Conservation (phyloP, 1,139 yeast species). For the Kurtzmaniella quercitrusa region DNA sequence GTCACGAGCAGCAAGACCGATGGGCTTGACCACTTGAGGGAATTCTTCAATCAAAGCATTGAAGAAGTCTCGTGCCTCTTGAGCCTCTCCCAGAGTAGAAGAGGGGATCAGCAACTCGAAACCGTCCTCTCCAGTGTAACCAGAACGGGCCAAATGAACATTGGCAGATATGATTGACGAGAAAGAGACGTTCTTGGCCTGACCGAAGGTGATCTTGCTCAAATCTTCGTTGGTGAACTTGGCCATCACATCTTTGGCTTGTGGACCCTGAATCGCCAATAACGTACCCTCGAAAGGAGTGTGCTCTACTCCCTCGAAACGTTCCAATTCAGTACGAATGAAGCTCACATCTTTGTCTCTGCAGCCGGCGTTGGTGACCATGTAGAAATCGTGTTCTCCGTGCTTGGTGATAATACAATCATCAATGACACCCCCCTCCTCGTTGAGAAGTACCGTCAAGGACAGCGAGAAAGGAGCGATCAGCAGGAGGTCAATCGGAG, state of each 20-base stretch:
- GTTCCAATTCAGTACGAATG: slow-evolving; percentile 47
- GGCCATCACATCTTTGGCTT: slow-evolving; percentile 62
- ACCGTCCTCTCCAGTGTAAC: slow-evolving; percentile 98
- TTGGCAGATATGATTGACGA: slow-evolving; percentile 33
- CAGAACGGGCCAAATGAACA: slow-evolving; percentile 84
- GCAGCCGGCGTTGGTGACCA: slow-evolving; percentile 98
- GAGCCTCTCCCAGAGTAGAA: slow-evolving; percentile 35
- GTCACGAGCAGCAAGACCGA: slow-evolving; percentile 96
- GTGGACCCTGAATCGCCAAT: slow-evolving; percentile 90
- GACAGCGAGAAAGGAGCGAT: slow-evolving; percentile 62
- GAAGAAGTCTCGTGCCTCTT: slow-evolving; percentile 56
- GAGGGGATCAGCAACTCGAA: slow-evolving; percentile 84
- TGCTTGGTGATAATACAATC: slow-evolving; percentile 90
- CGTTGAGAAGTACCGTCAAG: slow-evolving; percentile 72
- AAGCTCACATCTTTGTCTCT: slow-evolving; percentile 73
- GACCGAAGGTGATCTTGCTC: slow-evolving; percentile 67
- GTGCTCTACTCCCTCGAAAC: slow-evolving; percentile 49
- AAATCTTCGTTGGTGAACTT: slow-evolving; percentile 60
- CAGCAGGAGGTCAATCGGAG: slow-evolving; percentile 73
- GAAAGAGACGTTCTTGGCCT: slow-evolving; percentile 53
- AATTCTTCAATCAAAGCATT: slow-evolving; percentile 52
- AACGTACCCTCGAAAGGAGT: slow-evolving; percentile 68
- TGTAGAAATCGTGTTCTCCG: slow-evolving; percentile 69
- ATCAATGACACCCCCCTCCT: slow-evolving; percentile 80
- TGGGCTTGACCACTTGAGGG: slow-evolving; percentile 66